Conservation (phyloP, 2,329 filamentous ascomycete genomes). For the Monilinia aucupariae region DNA sequence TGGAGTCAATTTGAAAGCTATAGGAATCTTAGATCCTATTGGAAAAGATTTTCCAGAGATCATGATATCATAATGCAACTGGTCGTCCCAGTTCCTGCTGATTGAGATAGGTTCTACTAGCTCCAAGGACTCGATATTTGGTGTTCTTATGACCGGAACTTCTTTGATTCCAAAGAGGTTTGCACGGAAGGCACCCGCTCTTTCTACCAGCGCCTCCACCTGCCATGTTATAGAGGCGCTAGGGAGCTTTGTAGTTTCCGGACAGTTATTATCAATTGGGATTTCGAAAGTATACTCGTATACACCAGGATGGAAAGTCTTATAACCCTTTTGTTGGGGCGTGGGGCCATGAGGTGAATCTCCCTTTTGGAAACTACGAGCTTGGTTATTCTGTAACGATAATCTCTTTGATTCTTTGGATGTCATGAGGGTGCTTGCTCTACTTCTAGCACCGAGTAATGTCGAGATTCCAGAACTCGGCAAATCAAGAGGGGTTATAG, state of each 20-base stretch:
- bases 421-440: conserved; percentile 28
- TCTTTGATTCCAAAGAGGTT: conserved; percentile 64
- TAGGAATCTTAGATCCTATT: conserved; percentile 63
- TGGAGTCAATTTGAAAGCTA: conserved; percentile 70
- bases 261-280: conserved; percentile 69
- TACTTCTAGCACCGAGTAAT: conserved; percentile 24
- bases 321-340: conserved; percentile 62
- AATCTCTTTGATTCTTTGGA: conserved; percentile 46
- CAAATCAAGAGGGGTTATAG: conserved; percentile 26
- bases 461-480: conserved; percentile 27
- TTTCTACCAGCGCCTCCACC: conserved; percentile 62
- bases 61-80: conserved; percentile 71
- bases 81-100: conserved; percentile 70
- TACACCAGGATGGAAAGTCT: conserved; percentile 52
- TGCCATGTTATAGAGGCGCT: conserved; percentile 67
- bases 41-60: conserved; percentile 74
- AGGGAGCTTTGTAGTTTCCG: conserved; percentile 66
- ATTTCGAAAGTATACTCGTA: conserved; percentile 65
- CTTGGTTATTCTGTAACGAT: conserved; percentile 59
- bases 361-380: conserved; percentile 61
- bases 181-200: conserved; percentile 64
- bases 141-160: conserved; percentile 61
- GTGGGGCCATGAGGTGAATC: conserved; percentile 49
- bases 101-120: conserved; percentile 71
- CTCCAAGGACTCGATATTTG: conserved; percentile 64